These are phyloP conservation scores for Reticulascus tulasneorum DNA, from an alignment of 2,329 filamentous ascomycete genomes.

Conservation along the genomic window DNA sequence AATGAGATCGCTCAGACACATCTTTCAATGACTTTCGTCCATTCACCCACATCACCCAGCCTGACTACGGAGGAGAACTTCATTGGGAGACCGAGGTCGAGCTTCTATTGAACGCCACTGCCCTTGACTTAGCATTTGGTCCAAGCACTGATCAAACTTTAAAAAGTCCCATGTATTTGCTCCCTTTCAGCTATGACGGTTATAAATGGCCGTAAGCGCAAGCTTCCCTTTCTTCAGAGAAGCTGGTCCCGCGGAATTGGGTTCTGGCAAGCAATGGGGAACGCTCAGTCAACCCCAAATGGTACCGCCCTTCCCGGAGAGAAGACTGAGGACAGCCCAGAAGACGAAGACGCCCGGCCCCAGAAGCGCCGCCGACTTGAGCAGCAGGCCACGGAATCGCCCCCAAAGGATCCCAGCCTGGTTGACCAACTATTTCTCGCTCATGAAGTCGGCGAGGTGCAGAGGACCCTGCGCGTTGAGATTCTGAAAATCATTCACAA, in stretches of 20 bases:
- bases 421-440: slow-evolving; percentile 29
- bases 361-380: slow-evolving; percentile 48
- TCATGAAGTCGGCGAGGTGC: slow-evolving; percentile 25
- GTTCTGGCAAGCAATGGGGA: slow-evolving; percentile 42
- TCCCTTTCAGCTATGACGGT: slow-evolving; percentile 44
- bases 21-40: too few relatives aligned
- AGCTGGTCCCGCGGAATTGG: slow-evolving; percentile 48
- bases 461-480: slow-evolving; percentile 46
- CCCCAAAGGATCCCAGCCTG: slow-evolving; percentile 18
- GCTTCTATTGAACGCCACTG: too few relatives aligned
- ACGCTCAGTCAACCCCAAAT: slow-evolving; percentile 37
- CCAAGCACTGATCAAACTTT: not conserved
- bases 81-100: too few relatives aligned
- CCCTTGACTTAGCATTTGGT: too few relatives aligned
- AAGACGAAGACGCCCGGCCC: slow-evolving; percentile 31
- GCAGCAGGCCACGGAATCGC: slow-evolving; percentile 31
- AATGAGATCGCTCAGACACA: too few relatives aligned
- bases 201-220: slow-evolving; percentile 41
- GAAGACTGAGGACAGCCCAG: slow-evolving; percentile 23
- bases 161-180: slow-evolving; percentile 27
- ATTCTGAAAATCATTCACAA: slow-evolving; percentile 50
- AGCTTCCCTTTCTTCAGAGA: slow-evolving; percentile 51
- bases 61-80: too few relatives aligned
- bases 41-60: too few relatives aligned
- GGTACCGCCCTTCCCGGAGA: slow-evolving; percentile 27